Evolutionary conservation across 2,329 filamentous ascomycete species (phyloP).

Genomic region (Paraphoma sp.): DNA sequence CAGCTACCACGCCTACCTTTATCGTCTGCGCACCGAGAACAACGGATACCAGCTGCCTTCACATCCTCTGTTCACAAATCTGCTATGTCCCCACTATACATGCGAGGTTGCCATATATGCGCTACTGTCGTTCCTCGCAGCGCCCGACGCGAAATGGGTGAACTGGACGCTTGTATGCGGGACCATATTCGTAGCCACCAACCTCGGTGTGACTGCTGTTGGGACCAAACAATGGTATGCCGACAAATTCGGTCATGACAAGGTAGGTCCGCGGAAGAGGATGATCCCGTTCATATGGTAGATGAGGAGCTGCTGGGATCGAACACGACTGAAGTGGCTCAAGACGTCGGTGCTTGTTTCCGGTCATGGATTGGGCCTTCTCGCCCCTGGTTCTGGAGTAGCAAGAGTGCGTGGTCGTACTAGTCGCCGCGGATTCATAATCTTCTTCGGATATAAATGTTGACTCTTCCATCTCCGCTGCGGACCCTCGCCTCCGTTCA

Average conservation of each 20-base stretch:
- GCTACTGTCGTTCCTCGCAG: slow-evolving; percentile 75
- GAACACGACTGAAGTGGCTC: no score
- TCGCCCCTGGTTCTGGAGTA: no score
- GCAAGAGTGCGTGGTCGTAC: no score
- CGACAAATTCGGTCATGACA: slow-evolving; percentile 39
- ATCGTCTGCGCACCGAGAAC: slow-evolving; percentile 45
- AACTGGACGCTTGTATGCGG: slow-evolving; percentile 78
- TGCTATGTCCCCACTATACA: slow-evolving; percentile 90
- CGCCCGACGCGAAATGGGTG: slow-evolving; percentile 68
- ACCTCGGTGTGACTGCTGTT: slow-evolving; percentile 81
- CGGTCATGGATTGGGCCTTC: no score
- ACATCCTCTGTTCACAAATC: slow-evolving; percentile 71
- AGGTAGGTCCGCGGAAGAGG: slow-evolving; percentile 34
- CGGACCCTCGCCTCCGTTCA: not conserved
- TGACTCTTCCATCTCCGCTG: not conserved
- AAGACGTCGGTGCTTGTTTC: no score
- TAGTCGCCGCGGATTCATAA: not conserved
- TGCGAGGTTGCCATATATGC: slow-evolving; percentile 87
- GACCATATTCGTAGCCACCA: slow-evolving; percentile 75
- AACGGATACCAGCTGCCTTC: slow-evolving; percentile 81
- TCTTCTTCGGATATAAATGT: not conserved
- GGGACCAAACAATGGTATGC: slow-evolving; percentile 70
- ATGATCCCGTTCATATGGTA: slow-evolving; percentile 46
- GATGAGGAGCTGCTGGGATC: not conserved
- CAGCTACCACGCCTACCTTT: slow-evolving; percentile 58